These are phyloP conservation scores for Rhodosporidiobolus odoratus DNA, from an alignment of 768 basidiomycete species.

Conservation along the genomic window DNA sequence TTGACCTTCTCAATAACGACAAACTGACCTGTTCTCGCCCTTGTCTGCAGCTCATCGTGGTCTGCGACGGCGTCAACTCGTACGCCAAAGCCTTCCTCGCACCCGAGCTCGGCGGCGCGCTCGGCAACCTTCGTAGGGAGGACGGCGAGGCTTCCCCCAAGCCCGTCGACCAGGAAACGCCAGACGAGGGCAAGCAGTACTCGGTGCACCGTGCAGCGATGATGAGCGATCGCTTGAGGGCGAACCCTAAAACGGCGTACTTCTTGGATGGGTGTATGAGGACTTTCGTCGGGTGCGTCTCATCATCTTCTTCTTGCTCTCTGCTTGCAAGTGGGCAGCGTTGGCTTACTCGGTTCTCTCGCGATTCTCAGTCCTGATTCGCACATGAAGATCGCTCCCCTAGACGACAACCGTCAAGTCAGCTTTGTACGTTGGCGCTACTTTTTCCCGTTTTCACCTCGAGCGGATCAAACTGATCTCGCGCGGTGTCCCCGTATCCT, in stretches of 20 bases:
- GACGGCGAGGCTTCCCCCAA: background rate
- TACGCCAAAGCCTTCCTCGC: slow-evolving; percentile 6
- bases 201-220: slow-evolving; percentile 6
- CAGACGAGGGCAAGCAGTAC: slow-evolving; percentile 6
- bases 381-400: slow-evolving; percentile 1
- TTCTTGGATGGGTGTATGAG: slow-evolving; percentile 4
- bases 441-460: background rate
- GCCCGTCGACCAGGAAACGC: background rate
- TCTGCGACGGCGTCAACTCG: slow-evolving; percentile 7
- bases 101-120: slow-evolving; percentile 1
- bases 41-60: slow-evolving; percentile 1
- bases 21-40: background rate
- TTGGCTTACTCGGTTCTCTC: too few species aligned
- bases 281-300: background rate
- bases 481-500: too few species aligned
- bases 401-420: slow-evolving; percentile 12
- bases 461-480: too few species aligned
- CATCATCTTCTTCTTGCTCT: background rate
- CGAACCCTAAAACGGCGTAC: background rate
- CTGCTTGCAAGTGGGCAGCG: too few species aligned
- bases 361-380: background rate
- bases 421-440: background rate
- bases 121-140: background rate
- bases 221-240: background rate
- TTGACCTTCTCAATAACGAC: background rate